Evolutionary conservation across 805 yeast species (phyloP).

Genomic region (Priceomyces castillae): DNA sequence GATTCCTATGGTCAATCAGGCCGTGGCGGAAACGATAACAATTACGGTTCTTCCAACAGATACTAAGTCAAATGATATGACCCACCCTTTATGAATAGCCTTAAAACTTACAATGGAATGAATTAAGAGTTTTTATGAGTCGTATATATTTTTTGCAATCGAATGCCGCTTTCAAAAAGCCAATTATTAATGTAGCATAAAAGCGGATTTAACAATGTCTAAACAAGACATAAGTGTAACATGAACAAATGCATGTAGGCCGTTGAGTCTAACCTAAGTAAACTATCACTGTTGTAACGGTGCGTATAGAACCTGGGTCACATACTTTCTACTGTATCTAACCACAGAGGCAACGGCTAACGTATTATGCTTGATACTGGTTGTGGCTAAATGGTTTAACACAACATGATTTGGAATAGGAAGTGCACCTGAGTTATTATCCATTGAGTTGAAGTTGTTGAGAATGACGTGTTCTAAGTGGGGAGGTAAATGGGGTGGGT

Average conservation of each 20-base stretch:
- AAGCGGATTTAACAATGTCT: not conserved
- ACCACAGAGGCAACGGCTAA: conserved; percentile 91
- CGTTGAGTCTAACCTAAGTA: not conserved
- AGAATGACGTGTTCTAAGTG: conserved; percentile 92
- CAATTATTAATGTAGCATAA: not conserved
- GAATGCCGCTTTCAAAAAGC: not conserved
- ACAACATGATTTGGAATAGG: conserved; percentile 96
- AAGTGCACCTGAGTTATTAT: conserved; percentile 82
- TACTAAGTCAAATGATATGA: not conserved
- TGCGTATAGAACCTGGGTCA: conserved; percentile 88
- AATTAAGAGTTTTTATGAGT: not conserved
- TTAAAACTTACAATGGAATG: not conserved
- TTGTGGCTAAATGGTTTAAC: conserved; percentile 90
- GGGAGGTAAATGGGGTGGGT: conserved; percentile 97
- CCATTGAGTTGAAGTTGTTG: conserved; percentile 60
- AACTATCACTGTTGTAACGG: conserved; percentile 54
- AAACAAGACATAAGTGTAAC: not conserved
- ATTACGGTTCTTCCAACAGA: conserved; percentile 19
- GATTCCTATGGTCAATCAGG: conserved; percentile 20
- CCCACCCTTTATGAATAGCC: too few species aligned
- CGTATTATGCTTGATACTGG: conserved; percentile 90
- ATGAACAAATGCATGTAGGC: not conserved
- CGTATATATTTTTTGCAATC: not conserved
- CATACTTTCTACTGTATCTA: conserved; percentile 83
- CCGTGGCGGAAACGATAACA: conserved; percentile 12